Evolutionary conservation across 805 yeast genomes (phyloP), one percentile per base, ranked within the genome.

Genomic region (Wickerhamomyces bovis): DNA sequence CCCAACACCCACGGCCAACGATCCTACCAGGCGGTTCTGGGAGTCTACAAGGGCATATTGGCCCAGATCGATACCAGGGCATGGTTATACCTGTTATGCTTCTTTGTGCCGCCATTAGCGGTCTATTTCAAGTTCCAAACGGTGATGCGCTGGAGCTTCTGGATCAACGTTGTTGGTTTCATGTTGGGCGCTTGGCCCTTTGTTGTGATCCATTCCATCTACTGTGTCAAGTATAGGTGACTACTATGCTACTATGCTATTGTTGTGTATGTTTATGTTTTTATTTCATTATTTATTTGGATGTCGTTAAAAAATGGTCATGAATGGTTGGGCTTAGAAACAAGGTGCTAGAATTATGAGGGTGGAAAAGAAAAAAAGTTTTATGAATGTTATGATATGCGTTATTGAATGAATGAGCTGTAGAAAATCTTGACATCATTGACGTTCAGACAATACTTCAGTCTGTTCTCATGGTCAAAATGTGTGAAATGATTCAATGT

Each of bases 391-490:
- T 8, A 25, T 25, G 28, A 25, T 7, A 8, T 12, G 21, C 23
- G 15, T 39, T 49, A 54, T 26, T 50, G 56, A 35, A 64, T 50
- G 48, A 65, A 65, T 8, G 66, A 61, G 1, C 68, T 63, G 43
- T 65, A 63, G 31, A 65, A 62, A 10, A 65, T 58, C 47, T 65
- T 65, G 10, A 64, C 68, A 41, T 63, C 56, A 45, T 61, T 60
- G 3, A 58, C 54, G 47, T 53, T 45, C 57, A 65, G 45, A 49
- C 60, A 51, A 43, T 61, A 48, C 35, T 59, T 44, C 23, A 56
- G 41, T 40, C 51, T 60, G 40, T 63, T 64, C 26, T 62, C 60
- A 38, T 54, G 21, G 42, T 62, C 67, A 19, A 54, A 46, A 7
- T 53, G 48, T 1, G 65, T 58, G 44, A 63, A 60, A 44, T 58